These are phyloP conservation scores for Acmispon strigosus DNA, from an alignment of 306 rosid species.

Conservation along the genomic window DNA sequence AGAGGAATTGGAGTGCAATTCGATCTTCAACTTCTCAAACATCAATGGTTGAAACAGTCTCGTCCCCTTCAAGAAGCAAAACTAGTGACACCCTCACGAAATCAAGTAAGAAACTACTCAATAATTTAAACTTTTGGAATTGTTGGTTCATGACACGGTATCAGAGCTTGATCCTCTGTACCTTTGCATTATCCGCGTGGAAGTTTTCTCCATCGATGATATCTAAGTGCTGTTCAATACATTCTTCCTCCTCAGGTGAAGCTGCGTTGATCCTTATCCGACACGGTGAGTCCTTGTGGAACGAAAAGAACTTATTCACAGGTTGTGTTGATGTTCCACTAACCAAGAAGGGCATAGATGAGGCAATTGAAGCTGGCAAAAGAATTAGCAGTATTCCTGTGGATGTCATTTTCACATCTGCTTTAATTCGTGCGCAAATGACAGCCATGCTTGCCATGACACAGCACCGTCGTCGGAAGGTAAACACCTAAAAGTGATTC, in stretches of 20 bases:
- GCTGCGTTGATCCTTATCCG: conserved; percentile 74
- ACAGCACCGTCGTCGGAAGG: conserved; percentile 85
- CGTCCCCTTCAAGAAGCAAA: conserved; percentile 46
- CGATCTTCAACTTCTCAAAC: conserved; percentile 53
- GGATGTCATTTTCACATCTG: conserved; percentile 77
- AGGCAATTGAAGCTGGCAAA: conserved; percentile 93
- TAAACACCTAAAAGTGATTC: conserved; percentile 1
- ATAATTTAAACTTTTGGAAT: too few relatives aligned
- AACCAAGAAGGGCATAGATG: conserved; percentile 74
- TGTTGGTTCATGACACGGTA: too few relatives aligned
- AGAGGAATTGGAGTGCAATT: conserved; percentile 27
- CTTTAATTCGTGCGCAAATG: conserved; percentile 89
- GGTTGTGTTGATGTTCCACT: conserved; percentile 94
- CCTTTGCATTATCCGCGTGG: too few relatives aligned
- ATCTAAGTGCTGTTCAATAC: neutral
- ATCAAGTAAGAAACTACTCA: conserved; percentile 37
- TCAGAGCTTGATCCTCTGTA: neutral
- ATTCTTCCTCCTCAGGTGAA: conserved; percentile 41
- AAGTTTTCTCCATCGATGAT: neutral
- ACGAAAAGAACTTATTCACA: conserved; percentile 81
- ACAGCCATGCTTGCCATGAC: conserved; percentile 98
- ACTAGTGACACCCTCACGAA: conserved; percentile 42
- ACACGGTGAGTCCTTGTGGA: conserved; percentile 87
- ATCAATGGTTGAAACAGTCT: conserved; percentile 48
- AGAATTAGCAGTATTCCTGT: conserved; percentile 83